Percentiles rank a stretch among this genome's conserved stretches.
Conservation (phyloP, 495 filamentous ascomycete species). For the Melanomma pulvis-pyrius region DNA sequence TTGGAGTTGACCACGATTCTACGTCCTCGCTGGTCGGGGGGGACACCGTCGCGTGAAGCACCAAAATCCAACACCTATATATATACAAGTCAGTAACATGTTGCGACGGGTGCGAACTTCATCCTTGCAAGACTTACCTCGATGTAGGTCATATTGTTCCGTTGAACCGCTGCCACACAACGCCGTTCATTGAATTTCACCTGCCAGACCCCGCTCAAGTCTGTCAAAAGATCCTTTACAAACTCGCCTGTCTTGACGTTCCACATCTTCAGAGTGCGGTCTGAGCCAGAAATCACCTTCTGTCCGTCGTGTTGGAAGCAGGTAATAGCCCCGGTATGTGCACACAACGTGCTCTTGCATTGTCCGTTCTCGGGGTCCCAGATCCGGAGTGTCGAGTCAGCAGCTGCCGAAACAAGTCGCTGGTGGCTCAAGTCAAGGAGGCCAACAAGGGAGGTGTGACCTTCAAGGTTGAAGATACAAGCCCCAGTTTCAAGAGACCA, state of each 20-base stretch:
- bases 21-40: slow-evolving; percentile 67
- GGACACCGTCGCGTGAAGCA: slow-evolving; percentile 64
- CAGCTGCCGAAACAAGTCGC: slow-evolving; percentile 89
- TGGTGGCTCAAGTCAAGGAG: slow-evolving; percentile 86
- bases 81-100: slow-evolving; percentile 13
- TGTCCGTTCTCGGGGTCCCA: slow-evolving; percentile 95
- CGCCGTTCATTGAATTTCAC: slow-evolving; percentile 95
- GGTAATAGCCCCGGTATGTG: slow-evolving; percentile 96
- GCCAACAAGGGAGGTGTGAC: slow-evolving; percentile 90
- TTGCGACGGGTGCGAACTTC: neutral
- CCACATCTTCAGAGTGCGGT: slow-evolving; percentile 99
- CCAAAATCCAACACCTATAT: slow-evolving; percentile 62
- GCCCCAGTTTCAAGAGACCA: slow-evolving; percentile 93
- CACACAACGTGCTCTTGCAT: slow-evolving; percentile 85
- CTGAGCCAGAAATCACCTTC: slow-evolving; percentile 95
- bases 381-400: slow-evolving; percentile 91
- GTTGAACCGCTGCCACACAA: slow-evolving; percentile 95
- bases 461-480: slow-evolving; percentile 86
- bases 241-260: slow-evolving; percentile 89
- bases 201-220: slow-evolving; percentile 96
- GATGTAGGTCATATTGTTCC: slow-evolving; percentile 88
- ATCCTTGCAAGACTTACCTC: slow-evolving; percentile 65
- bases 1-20: slow-evolving; percentile 75
- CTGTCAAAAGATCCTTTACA: slow-evolving; percentile 91
- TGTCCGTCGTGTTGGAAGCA: slow-evolving; percentile 98